Evolutionary conservation across 139 green algal genomes (phyloP), one percentile per base, ranked within the genome.

Genomic region (Chlamydomonas asymmetrica): DNA sequence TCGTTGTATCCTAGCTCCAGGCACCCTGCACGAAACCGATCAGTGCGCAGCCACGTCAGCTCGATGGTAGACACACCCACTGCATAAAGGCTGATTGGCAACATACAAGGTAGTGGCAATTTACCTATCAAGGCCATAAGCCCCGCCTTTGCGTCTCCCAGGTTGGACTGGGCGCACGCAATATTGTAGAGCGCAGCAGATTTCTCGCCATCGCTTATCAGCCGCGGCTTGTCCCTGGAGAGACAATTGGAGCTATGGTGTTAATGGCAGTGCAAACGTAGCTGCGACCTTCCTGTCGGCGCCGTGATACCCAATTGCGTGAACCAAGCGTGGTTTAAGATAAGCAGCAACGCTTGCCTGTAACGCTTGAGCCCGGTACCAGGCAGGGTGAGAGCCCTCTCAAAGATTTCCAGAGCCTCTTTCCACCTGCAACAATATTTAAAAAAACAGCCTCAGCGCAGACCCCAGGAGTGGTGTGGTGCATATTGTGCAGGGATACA

Each of bases 111-210:
- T n/a, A n/a, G n/a, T n/a, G 45, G 45, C 45, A 16, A 59, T 71
- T 22, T 66, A 90, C 87, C 84, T 64, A 88, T 79, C 10, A 96
- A 63, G 3, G 90, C 84, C 45, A 92, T 59, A 38, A 94, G 74
- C 2, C 80, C 86, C 25, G 74, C 85, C 20, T 86, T 85, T 10
- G 71, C 61, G 39, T 94, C 82, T 2, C 85, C 76, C 56, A 93
- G 74, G 63, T 77, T 65, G 18, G 82, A 80, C 68, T 93, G 85
- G 76, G 90, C 95, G 80, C 92, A 97, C 0, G 92, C 92, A 35
- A 94, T 93, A 82, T 97, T 97, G 85, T 92, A 96, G 39, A 96
- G 80, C 5, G 86, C 85, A 2, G 91, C 82, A 50, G 87, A 88
- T 60, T 88, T 89, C 78, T 97, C 92, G 18, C 86, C 85, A 45